phyloP scores from a whole-genome alignment of 257 asterid species.

The Linaria vulgaris region DNA sequence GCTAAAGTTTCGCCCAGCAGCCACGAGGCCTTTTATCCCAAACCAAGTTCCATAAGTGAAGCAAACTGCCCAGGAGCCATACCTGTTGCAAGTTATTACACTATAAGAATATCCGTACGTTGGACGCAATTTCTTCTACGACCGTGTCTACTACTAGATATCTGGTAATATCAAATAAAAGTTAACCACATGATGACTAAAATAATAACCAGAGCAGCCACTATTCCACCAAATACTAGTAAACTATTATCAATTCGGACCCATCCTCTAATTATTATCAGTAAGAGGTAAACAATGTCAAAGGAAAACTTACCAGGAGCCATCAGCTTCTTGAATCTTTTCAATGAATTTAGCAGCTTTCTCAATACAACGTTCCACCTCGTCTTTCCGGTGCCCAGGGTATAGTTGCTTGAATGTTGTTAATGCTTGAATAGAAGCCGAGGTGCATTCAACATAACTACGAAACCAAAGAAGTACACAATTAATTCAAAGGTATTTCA shows the following conservation, averaged over 20 bases:
- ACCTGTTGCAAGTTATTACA: conserved; percentile 48
- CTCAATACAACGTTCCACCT: conserved; percentile 64
- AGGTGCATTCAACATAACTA: conserved; percentile 96
- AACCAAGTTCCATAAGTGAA: conserved; percentile 95
- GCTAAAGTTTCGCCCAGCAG: conserved; percentile 68
- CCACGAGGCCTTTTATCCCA: conserved; percentile 82
- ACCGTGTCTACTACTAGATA: conserved; percentile 9
- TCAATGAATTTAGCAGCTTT: conserved; percentile 69
- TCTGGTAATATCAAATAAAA: neutral
- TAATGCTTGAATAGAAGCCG: conserved; percentile 94
- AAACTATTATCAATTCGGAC: conserved; percentile 10
- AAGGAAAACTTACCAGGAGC: conserved; percentile 77
- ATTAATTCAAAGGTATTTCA: conserved; percentile 16
- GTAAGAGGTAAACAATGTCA: conserved; percentile 15
- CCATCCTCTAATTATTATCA: conserved; percentile 18
- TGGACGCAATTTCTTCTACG: neutral
- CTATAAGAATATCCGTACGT: neutral
- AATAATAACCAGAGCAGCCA: conserved; percentile 21
- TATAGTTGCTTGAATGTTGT: conserved; percentile 63
- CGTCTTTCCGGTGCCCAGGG: conserved; percentile 85
- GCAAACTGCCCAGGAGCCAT: conserved; percentile 98
- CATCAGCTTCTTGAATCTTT: conserved; percentile 75
- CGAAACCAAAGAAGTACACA: conserved; percentile 34
- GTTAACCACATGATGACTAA: conserved; percentile 13
- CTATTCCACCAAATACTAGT: neutral